Evolutionary conservation across 805 yeast genomes (phyloP).

Genomic region (Cyberlindnera nakhonratchasimensis): DNA sequence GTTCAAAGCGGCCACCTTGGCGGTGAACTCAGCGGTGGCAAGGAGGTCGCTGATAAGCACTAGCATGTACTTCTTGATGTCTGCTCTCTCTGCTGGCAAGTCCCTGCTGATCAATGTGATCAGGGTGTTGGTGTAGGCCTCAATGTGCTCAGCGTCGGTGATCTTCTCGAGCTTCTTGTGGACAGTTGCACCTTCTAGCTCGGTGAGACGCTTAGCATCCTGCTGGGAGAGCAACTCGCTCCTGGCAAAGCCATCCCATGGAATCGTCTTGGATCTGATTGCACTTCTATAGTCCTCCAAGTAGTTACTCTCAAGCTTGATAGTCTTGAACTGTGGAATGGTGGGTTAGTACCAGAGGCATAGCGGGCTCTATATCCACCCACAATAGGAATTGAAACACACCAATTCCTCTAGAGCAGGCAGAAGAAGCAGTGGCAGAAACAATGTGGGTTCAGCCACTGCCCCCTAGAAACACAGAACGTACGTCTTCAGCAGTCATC

Average conservation of each 20-base stretch:
- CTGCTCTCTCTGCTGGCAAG: conserved; percentile 52
- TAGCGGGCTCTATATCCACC: too few species aligned
- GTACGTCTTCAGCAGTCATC: conserved; percentile 1
- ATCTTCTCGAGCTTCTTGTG: conserved; percentile 41
- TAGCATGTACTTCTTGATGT: conserved; percentile 57
- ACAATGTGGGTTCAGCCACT: too few species aligned
- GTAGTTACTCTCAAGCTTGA: conserved; percentile 57
- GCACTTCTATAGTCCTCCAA: conserved; percentile 62
- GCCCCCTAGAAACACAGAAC: neutral
- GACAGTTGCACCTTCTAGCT: conserved; percentile 32
- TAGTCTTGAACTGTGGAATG: conserved; percentile 4
- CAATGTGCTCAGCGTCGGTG: conserved; percentile 36
- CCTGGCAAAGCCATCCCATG: conserved; percentile 89
- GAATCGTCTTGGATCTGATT: conserved; percentile 75
- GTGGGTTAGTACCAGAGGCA: neutral
- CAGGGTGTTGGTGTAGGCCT: conserved; percentile 51
- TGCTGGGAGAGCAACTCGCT: conserved; percentile 62
- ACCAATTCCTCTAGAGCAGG: too few species aligned
- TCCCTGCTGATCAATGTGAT: conserved; percentile 51
- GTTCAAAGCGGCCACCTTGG: conserved; percentile 33
- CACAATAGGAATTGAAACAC: too few species aligned
- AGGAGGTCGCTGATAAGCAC: conserved; percentile 58
- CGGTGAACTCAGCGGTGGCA: conserved; percentile 34
- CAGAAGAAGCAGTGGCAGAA: too few species aligned
- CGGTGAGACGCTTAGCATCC: conserved; percentile 50